These are phyloP conservation scores for Galerina marginata DNA, from an alignment of 768 basidiomycete genomes.

Conservation along the genomic window DNA sequence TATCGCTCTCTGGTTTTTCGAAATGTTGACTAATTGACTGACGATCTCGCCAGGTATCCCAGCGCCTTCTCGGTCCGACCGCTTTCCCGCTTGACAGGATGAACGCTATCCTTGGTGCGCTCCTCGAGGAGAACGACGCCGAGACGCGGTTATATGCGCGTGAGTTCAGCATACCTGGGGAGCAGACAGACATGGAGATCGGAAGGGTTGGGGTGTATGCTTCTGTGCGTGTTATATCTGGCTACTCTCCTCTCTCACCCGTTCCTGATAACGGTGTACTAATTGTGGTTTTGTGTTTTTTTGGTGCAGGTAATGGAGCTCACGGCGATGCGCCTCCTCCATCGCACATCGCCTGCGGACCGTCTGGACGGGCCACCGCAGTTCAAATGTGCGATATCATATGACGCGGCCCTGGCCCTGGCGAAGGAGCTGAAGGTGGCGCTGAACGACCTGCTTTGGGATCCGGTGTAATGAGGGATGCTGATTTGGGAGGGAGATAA, in stretches of 20 bases:
- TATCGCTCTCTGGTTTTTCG: background rate
- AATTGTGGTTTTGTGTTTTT: too few species aligned
- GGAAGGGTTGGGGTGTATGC: constrained; percentile 62
- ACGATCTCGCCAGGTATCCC: constrained; percentile 56
- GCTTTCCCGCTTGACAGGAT: constrained; percentile 82
- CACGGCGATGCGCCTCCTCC: constrained; percentile 65
- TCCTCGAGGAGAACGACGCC: constrained; percentile 75
- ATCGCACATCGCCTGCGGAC: constrained; percentile 64
- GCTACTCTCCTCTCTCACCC: background rate
- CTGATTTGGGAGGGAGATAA: too few species aligned
- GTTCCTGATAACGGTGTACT: background rate
- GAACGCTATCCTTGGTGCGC: constrained; percentile 76
- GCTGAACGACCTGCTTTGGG: constrained; percentile 74
- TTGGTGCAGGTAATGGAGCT: constrained; percentile 66
- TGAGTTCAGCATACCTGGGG: constrained; percentile 63
- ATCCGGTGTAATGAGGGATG: constrained; percentile 40
- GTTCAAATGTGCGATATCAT: constrained; percentile 77
- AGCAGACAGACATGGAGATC: constrained; percentile 78
- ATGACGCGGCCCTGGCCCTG: constrained; percentile 56
- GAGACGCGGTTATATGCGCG: constrained; percentile 51
- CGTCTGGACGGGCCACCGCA: constrained; percentile 71
- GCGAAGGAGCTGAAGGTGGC: constrained; percentile 66
- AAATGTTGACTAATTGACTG: background rate
- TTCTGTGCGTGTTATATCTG: constrained; percentile 43
- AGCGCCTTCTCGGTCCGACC: constrained; percentile 79